Evolutionary conservation across 129 eudicot genomes (phyloP).

Genomic region (Heracleum sosnowskyi): DNA sequence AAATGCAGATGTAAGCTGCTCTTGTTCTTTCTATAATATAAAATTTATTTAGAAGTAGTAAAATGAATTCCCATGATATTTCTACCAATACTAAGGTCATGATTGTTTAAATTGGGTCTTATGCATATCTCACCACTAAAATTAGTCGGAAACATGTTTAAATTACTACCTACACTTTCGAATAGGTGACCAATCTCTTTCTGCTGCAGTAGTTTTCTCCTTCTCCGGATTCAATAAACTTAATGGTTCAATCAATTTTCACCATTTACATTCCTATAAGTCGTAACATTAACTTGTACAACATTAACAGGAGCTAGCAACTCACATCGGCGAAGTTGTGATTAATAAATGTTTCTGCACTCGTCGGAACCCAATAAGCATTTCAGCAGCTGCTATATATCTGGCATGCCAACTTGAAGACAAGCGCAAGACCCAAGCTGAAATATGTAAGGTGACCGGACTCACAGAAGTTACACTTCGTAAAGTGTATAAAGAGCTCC

Average conservation of each 20-base stretch:
- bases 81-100: background rate
- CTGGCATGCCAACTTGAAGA: conserved; percentile 93
- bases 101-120: background rate
- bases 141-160: background rate
- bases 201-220: background rate
- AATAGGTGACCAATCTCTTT: background rate
- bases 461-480: conserved; percentile 95
- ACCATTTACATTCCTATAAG: background rate
- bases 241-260: background rate
- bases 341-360: conserved; percentile 99
- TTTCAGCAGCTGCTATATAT: conserved; percentile 96
- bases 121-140: background rate
- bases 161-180: background rate
- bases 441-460: conserved; percentile 95
- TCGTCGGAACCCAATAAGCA: conserved; percentile 94
- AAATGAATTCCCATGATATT: background rate
- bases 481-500: conserved; percentile 87
- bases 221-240: background rate
- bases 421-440: conserved; percentile 96
- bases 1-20: background rate
- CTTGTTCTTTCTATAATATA: background rate
- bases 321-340: conserved; percentile 96
- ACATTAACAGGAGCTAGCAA: conserved; percentile 71
- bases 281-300: background rate
- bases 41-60: background rate